Evolutionary conservation across 176 grass and related monocot species (phyloP).

Genomic region (Pontederia paniculata): DNA sequence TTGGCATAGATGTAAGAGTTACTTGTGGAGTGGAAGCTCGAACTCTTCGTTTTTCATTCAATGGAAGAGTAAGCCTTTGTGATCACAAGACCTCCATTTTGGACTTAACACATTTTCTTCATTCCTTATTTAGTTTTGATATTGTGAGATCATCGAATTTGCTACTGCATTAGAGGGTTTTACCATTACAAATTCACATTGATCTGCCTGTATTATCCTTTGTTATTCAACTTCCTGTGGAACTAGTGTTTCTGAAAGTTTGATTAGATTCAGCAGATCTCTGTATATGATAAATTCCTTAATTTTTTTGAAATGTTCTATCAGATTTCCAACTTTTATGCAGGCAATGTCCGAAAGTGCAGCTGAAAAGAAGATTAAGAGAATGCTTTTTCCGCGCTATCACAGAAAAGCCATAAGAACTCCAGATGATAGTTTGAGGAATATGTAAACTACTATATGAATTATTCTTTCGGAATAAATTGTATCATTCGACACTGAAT

Average conservation of each 20-base stretch:
- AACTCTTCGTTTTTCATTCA: constrained; percentile 79
- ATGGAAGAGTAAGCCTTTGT: constrained; percentile 44
- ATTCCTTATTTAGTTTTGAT: not conserved
- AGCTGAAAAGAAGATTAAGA: constrained; percentile 82
- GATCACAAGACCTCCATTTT: constrained; percentile 3
- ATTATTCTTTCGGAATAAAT: no score
- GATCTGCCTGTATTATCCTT: no score
- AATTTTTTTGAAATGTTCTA: no score
- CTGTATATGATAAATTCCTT: no score
- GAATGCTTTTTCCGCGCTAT: constrained; percentile 63
- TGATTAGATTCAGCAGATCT: no score
- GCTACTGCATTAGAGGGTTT: no score
- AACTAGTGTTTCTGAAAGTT: no score
- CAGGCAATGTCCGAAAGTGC: constrained; percentile 67
- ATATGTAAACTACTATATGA: constrained; percentile 4
- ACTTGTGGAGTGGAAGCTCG: constrained; percentile 63
- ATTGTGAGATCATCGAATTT: no score
- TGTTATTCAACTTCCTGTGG: no score
- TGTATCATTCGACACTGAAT: no score
- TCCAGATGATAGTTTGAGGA: constrained; percentile 33
- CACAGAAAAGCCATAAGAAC: constrained; percentile 41
- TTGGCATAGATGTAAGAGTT: constrained; percentile 81
- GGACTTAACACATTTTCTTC: not conserved
- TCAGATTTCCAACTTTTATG: not conserved
- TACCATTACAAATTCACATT: no score